phyloP scores from a whole-genome alignment of 2,329 filamentous ascomycete genomes.

The Colletotrichum sp. region DNA sequence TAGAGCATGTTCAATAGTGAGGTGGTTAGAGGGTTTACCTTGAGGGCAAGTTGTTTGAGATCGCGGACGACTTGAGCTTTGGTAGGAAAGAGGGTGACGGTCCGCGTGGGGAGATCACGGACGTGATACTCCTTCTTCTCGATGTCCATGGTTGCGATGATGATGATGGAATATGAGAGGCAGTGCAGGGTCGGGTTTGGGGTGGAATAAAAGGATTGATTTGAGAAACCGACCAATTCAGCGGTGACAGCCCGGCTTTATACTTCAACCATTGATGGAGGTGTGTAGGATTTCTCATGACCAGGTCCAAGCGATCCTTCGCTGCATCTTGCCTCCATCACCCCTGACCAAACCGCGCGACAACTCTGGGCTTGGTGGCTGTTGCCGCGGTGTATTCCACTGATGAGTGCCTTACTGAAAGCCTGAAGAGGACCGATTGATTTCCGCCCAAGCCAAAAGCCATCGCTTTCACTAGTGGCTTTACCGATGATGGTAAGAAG shows the following conservation, averaged over 20 bases:
- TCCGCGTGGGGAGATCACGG: constrained; percentile 61
- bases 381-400: not conserved
- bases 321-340: not conserved
- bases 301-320: not conserved
- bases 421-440: not conserved
- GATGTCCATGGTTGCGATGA: constrained; percentile 37
- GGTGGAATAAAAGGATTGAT: not conserved
- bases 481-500: not conserved
- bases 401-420: not conserved
- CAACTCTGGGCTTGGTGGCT: not conserved
- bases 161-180: not conserved
- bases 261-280: not conserved
- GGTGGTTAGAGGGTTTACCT: constrained; percentile 32
- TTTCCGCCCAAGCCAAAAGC: not conserved
- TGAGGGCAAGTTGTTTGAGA: constrained; percentile 57
- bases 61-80: constrained; percentile 66
- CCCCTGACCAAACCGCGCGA: not conserved
- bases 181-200: not conserved
- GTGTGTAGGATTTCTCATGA: not conserved
- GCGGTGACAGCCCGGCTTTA: accelerated
- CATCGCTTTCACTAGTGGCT: not conserved
- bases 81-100: constrained; percentile 67
- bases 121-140: constrained; percentile 58
- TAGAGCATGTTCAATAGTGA: constrained; percentile 58
- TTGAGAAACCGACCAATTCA: not conserved